Conservation (phyloP, 176 grass and related monocot species). For the Canna indica region DNA sequence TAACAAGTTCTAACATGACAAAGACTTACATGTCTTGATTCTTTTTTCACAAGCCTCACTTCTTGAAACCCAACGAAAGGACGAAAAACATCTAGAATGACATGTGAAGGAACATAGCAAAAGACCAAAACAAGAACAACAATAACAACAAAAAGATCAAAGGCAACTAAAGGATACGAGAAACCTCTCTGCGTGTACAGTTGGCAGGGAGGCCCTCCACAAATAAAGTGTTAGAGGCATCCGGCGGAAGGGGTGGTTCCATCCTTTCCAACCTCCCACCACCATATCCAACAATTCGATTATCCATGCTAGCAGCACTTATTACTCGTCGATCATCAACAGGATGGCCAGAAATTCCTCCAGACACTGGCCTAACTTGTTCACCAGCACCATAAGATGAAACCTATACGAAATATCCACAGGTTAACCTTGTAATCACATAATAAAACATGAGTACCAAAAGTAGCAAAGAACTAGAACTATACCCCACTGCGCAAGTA, state of each 20-base stretch:
- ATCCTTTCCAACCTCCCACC: conserved; percentile 35
- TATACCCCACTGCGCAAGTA: conserved; percentile 63
- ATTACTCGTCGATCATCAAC: conserved; percentile 60
- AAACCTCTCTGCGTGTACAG: conserved; percentile 48
- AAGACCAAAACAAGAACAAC: neutral
- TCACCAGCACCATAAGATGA: conserved; percentile 49
- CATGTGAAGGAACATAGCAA: conserved; percentile 22
- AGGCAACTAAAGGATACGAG: conserved; percentile 43
- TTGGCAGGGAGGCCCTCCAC: conserved; percentile 45
- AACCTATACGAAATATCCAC: conserved; percentile 27
- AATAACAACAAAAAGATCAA: neutral
- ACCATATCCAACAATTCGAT: conserved; percentile 45
- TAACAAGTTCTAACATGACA: neutral
- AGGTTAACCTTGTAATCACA: neutral
- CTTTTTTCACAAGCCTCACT: conserved; percentile 61
- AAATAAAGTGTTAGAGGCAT: conserved; percentile 67
- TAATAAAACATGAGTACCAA: conserved; percentile 8
- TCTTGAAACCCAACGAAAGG: conserved; percentile 54
- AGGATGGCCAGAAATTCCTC: conserved; percentile 47
- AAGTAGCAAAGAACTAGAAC: neutral
- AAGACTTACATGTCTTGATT: conserved; percentile 75
- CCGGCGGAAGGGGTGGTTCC: conserved; percentile 61
- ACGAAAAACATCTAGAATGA: conserved; percentile 54
- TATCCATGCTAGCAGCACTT: conserved; percentile 42
- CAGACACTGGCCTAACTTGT: conserved; percentile 42